Conservation (phyloP, 176 grass and related monocot genomes). For the Triticum timopheevii region DNA sequence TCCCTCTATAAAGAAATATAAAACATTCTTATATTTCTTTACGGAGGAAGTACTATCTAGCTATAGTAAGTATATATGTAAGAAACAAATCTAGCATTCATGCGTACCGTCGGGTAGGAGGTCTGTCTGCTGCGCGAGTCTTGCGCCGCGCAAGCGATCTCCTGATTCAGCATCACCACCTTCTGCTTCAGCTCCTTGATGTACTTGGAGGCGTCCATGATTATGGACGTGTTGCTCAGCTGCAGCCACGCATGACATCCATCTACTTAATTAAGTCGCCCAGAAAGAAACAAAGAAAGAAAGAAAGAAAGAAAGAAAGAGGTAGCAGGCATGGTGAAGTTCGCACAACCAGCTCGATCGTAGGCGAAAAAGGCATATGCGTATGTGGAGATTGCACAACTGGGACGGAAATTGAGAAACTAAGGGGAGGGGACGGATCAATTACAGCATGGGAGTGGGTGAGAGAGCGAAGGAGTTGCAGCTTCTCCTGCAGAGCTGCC, state of each 20-base stretch:
- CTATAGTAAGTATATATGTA: not conserved
- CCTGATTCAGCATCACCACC: conserved; percentile 82
- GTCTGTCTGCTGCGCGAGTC: conserved; percentile 38
- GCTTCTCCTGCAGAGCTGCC: conserved; percentile 82
- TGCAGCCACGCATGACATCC: conserved; percentile 18
- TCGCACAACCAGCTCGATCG: not conserved
- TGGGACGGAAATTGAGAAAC: not conserved
- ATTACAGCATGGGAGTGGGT: conserved; percentile 94
- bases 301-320: not conserved
- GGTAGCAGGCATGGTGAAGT: not conserved
- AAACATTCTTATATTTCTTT: not conserved
- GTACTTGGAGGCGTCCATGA: conserved; percentile 90
- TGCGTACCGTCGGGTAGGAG: not conserved
- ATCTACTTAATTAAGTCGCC: not conserved
- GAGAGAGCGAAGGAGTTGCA: conserved; percentile 89
- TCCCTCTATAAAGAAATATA: too few relatives aligned
- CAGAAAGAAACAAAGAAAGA: not conserved
- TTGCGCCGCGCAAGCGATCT: conserved; percentile 62
- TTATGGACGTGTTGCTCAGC: conserved; percentile 80
- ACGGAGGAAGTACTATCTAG: not conserved
- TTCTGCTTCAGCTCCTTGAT: conserved; percentile 98
- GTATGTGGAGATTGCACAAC: not conserved
- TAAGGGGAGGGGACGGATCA: conserved; percentile 2
- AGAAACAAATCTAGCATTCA: not conserved
- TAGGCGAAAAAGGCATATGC: not conserved